Evolutionary conservation across 306 rosid genomes (phyloP), one percentile per base, ranked within the genome.

Genomic region (Ochetophila trinervis): DNA sequence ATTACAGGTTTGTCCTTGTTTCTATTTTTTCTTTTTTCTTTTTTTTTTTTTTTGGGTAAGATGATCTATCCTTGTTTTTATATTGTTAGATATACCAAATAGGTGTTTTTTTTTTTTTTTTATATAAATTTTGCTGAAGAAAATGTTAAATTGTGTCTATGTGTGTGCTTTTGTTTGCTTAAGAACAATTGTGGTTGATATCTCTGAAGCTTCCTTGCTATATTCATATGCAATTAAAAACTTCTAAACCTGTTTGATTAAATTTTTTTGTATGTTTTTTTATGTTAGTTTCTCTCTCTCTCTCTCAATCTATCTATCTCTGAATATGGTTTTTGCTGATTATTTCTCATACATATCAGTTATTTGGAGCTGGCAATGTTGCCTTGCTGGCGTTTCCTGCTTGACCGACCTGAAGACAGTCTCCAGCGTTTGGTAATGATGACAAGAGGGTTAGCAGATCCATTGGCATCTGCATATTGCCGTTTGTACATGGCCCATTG

Each of bases 361-460:
- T 93, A 89, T 76, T 79, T 93, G 87, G 98, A 93, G 85, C 77
- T 93, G 47, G 98, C 98, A 71, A 76, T 93, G 72, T 83, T 89
- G 78, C 96, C 97, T 74, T 89, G 96, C 79, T 82, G 91, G 90
- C 84, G 81, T 62, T 93, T 87, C 83, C 80, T 89, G 75, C 79
- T 66, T 75, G 89, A 89, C 63, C 84, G 72, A 61, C 96, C 90
- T 69, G 74, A 7, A 63, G 88, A 84, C 57, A 71, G 76, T 74
- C 75, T 87, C 58, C 73, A 35, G 36, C 98, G 98, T 68, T 78
- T 89, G 89, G 91, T 87, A 57, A 80, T 70, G 91, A 93, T 93
- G 98, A 66, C 49, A 36, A 82, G 98, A 75, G 98, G 98, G 61
- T 69, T 93, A 76, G 91, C 89, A 62, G 95, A 93, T 89, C 95